Evolutionary conservation across 768 basidiomycete genomes (phyloP).

Genomic region (Tulasnella sp.): DNA sequence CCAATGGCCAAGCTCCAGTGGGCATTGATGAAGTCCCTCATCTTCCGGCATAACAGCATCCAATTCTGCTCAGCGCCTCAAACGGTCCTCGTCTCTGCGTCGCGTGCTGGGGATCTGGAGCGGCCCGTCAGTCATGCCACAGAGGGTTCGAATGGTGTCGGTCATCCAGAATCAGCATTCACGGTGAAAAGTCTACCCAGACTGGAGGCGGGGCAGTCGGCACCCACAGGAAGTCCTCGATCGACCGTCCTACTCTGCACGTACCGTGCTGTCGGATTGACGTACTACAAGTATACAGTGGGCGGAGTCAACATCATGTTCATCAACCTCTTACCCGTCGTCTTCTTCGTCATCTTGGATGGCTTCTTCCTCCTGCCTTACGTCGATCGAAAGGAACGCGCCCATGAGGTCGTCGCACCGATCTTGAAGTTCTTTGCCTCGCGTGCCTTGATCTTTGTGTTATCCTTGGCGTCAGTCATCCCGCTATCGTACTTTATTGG

Average conservation of each 20-base stretch:
- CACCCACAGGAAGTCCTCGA: conserved; percentile 69
- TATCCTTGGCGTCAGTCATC: conserved; percentile 83
- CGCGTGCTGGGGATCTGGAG: too few species aligned
- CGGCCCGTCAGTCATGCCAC: background rate
- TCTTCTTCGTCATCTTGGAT: conserved; percentile 94
- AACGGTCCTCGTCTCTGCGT: conserved; percentile 40
- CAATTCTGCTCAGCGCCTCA: conserved; percentile 87
- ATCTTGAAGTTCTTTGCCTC: conserved; percentile 61
- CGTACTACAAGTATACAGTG: conserved; percentile 98
- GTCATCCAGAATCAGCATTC: conserved; percentile 34
- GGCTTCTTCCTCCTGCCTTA: conserved; percentile 69
- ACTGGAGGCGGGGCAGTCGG: conserved; percentile 76
- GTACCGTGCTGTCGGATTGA: conserved; percentile 77
- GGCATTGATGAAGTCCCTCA: conserved; percentile 81
- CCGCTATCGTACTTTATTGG: conserved; percentile 98
- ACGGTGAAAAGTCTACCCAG: conserved; percentile 56
- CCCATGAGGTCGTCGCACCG: conserved; percentile 47
- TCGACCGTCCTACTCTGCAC: conserved; percentile 91
- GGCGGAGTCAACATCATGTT: conserved; percentile 98
- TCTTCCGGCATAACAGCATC: conserved; percentile 66
- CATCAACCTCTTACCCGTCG: conserved; percentile 85
- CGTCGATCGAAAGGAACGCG: conserved; percentile 49
- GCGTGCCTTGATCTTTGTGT: conserved; percentile 67
- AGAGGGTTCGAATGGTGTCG: conserved; percentile 13
- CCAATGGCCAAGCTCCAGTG: conserved; percentile 98